Percentiles rank a stretch among this genome's conserved stretches.
phyloP scores from a whole-genome alignment of 192 early-diverging fungal species.

The Linnemannia hyalina region DNA sequence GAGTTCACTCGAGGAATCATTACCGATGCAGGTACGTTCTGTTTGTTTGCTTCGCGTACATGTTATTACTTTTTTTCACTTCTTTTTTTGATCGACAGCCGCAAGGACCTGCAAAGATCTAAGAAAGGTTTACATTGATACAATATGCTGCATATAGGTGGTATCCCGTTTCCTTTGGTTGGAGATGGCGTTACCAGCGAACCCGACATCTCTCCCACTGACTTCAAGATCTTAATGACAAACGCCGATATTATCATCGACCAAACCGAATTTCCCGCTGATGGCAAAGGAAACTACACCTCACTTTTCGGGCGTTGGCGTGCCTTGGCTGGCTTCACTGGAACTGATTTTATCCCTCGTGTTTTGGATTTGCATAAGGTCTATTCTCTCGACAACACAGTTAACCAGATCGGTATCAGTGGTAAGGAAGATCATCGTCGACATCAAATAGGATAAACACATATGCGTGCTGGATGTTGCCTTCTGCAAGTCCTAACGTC shows the following conservation, averaged over 20 bases:
- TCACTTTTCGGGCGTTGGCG: neutral
- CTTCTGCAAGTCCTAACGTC: neutral
- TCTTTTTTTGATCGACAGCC: neutral
- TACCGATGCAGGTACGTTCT: conserved; percentile 54
- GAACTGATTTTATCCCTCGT: neutral
- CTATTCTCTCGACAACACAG: conserved; percentile 22
- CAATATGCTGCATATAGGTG: conserved; percentile 11
- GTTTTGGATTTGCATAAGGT: conserved; percentile 8
- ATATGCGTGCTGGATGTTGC: neutral
- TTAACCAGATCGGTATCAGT: neutral
- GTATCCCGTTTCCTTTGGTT: conserved; percentile 28
- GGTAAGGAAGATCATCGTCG: conserved; percentile 13
- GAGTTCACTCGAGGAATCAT: conserved; percentile 55
- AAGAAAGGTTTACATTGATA: neutral
- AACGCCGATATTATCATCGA: conserved; percentile 42
- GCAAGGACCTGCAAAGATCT: neutral
- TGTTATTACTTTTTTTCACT: neutral
- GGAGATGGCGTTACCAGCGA: conserved; percentile 3
- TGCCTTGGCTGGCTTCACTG: conserved; percentile 5
- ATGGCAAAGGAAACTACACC: no score
- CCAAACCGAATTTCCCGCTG: conserved; percentile 16
- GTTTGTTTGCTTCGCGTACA: neutral
- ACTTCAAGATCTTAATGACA: conserved; percentile 26
- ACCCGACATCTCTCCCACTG: neutral
- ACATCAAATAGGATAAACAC: no score